Percentiles rank a stretch among this genome's conserved stretches.
Evolutionary conservation across 371 early-diverging fungal species (phyloP).

Genomic region (Mucor plumbeus): DNA sequence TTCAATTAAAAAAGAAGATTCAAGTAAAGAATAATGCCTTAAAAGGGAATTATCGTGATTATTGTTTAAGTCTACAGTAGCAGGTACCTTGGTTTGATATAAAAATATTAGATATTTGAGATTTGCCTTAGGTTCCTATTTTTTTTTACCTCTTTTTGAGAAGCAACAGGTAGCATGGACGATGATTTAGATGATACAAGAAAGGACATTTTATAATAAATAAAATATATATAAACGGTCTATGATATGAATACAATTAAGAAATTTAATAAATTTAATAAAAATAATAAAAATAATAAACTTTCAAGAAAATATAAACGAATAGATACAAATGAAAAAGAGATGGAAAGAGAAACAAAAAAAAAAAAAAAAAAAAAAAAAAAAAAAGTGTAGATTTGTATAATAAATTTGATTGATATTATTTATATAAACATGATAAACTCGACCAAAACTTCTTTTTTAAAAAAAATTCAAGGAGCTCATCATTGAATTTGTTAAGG

Average conservation of each 20-base stretch:
- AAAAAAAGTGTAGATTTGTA: not conserved
- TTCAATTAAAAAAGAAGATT: not conserved
- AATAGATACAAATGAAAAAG: not conserved
- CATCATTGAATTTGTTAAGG: not conserved
- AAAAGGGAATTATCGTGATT: not conserved
- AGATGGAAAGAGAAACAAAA: no score
- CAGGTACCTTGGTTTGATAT: not conserved
- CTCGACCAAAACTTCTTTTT: not conserved
- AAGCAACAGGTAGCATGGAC: not conserved
- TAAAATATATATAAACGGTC: not conserved
- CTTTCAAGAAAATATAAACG: not conserved
- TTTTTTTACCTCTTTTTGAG: constrained; percentile 9
- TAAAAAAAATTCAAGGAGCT: not conserved
- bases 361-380: not conserved
- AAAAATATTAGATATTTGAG: constrained; percentile 2
- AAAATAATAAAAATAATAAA: not conserved
- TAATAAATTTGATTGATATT: not conserved
- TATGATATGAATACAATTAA: constrained; percentile 3
- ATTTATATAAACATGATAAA: constrained; percentile 4
- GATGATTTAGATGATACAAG: constrained; percentile 8
- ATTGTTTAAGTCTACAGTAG: not conserved
- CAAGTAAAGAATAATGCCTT: constrained; percentile 1
- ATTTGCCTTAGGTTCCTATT: not conserved
- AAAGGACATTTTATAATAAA: not conserved
- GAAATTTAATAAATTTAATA: no score